Evolutionary conservation across 2,329 filamentous ascomycete species (phyloP), one percentile per base, ranked within the genome.

Genomic region (Colletotrichum cuscutae): DNA sequence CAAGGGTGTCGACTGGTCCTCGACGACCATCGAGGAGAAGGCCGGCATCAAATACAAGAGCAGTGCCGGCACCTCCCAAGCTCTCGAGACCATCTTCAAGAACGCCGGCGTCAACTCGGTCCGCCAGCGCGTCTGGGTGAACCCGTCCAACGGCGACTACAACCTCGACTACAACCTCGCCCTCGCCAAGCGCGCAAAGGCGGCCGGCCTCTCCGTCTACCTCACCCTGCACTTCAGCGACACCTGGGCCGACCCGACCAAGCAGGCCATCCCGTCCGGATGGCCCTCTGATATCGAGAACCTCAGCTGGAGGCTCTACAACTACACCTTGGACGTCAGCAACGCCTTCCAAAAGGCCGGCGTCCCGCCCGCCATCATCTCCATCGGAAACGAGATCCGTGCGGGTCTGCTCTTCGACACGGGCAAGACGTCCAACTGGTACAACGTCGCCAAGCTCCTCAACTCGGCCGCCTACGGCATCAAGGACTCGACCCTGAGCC

Each of bases 371-470:
- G 83, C 85, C 2, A 90, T 94, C 62, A 87, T 94, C 62, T 91
- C 90, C 19, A 91, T 95, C 75, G 93, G 93, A 28, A 95, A 95
- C 77, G 93, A 94, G 79, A 94, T 95, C 79, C 88, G 89, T 0
- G 82, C 85, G 1, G 93, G 93, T 0, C 82, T 94, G 37, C 86
- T 94, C 56, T 93, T 90, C 85, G 91, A 92, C 0, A 86, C 89
- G 0, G 93, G 92, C 15, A 82, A 83, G 15, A 88, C 88, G 9
- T 82, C 81, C 42, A 87, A 86, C 67, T 88, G 86, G 75, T 83
- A 84, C 76, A 93, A 93, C 79, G 88, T 93, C 37, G 91, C 91
- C 0, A 82, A 83, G 0, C 84, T 95, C 26, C 86, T 94, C 9
- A 89, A 92, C 78, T 90, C 90, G 7, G 92, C 90, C 0, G 86